phyloP scores from a whole-genome alignment of 306 rosid genomes.

The Pueraria montana region DNA sequence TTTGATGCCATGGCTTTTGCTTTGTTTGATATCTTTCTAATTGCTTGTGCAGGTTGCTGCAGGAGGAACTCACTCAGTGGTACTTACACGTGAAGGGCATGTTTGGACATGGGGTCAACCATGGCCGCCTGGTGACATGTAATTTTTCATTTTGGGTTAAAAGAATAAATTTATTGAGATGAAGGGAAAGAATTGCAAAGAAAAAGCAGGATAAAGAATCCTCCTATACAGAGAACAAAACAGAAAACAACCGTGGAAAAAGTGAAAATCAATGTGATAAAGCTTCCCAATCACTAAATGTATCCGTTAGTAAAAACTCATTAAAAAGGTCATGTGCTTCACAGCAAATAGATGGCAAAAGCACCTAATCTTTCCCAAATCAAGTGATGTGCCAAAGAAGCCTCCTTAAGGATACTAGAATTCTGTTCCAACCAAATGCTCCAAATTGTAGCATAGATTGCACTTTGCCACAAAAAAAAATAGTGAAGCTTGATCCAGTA shows the following conservation, averaged over 20 bases:
- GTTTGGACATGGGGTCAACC: conserved; percentile 99
- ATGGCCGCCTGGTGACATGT: conserved; percentile 99
- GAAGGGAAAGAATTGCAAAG: background rate
- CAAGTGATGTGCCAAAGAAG: conserved; percentile 4
- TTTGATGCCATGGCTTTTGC: conserved; percentile 15
- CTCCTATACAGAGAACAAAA: conserved; percentile 1
- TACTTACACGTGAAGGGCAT: conserved; percentile 93
- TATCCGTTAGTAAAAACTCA: background rate
- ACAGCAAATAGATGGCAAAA: background rate
- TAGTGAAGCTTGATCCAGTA: conserved; percentile 29
- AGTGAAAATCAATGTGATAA: background rate
- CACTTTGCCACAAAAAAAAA: background rate
- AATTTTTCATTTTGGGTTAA: conserved; percentile 13
- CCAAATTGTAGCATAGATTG: conserved; percentile 21
- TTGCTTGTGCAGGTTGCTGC: conserved; percentile 85
- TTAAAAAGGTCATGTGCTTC: background rate
- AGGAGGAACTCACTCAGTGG: conserved; percentile 99
- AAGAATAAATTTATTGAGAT: conserved; percentile 25
- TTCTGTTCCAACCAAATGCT: conserved; percentile 1
- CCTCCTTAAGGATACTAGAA: background rate
- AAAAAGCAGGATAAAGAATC: conserved; percentile 14
- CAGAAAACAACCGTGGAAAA: conserved; percentile 18
- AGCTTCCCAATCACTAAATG: background rate
- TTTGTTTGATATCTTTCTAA: conserved; percentile 23
- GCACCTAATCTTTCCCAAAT: background rate